Evolutionary conservation across 768 basidiomycete genomes (phyloP).

Genomic region (Rhizopogon roseolus): DNA sequence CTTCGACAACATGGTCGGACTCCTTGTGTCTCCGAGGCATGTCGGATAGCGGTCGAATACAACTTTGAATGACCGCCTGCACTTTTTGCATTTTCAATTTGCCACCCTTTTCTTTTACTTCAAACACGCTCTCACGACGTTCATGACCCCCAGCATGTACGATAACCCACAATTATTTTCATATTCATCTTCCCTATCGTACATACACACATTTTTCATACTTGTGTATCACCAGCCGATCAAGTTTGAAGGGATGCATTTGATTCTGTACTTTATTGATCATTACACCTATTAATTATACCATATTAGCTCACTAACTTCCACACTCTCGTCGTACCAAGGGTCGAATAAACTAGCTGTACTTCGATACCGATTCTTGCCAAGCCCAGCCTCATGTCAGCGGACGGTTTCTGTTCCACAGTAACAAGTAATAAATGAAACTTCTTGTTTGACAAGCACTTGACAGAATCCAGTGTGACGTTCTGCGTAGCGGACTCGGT

Average conservation of each 20-base stretch:
- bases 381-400: conserved; percentile 1
- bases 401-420: neutral
- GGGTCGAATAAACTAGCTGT: neutral
- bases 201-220: conserved; percentile 19
- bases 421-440: neutral
- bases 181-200: conserved; percentile 15
- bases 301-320: conserved; percentile 25
- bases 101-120: neutral
- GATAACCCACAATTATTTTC: conserved; percentile 25
- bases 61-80: conserved; percentile 47
- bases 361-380: neutral
- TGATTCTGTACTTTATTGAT: conserved; percentile 24
- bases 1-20: conserved; percentile 58
- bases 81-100: neutral
- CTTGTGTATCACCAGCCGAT: conserved; percentile 10
- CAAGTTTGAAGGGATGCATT: conserved; percentile 12
- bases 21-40: conserved; percentile 59
- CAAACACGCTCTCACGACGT: conserved; percentile 6
- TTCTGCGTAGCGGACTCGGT: neutral
- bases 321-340: neutral
- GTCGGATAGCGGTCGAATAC: conserved; percentile 70
- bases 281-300: conserved; percentile 27
- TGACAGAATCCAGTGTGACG: neutral
- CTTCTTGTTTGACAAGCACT: neutral
- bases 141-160: conserved; percentile 19